These are phyloP conservation scores for Nothophaeocryptopus gaeumannii DNA, from an alignment of 2,329 filamentous ascomycete genomes.

Conservation along the genomic window DNA sequence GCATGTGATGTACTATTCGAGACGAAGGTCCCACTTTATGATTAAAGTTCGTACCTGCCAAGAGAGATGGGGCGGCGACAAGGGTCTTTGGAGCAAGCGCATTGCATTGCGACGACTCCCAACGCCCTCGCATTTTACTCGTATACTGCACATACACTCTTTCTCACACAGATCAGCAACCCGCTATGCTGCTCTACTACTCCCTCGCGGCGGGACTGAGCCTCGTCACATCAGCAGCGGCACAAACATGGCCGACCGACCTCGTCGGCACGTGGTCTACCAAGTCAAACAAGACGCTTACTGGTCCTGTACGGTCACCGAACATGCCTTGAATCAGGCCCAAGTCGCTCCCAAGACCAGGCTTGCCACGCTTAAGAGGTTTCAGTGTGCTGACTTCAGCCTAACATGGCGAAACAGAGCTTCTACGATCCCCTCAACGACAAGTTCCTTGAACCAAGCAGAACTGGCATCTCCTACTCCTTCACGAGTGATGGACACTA, in stretches of 20 bases:
- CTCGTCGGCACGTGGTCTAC: constrained; percentile 71
- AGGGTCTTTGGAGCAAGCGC: too few relatives aligned
- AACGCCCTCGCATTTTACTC: too few relatives aligned
- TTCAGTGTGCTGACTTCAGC: neutral
- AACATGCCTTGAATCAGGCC: too few relatives aligned
- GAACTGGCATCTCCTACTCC: constrained; percentile 70
- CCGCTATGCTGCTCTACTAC: constrained; percentile 31
- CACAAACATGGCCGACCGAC: constrained; percentile 32
- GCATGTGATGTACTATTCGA: too few relatives aligned
- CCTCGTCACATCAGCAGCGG: constrained; percentile 21
- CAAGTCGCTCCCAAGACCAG: too few relatives aligned
- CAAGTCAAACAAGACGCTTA: constrained; percentile 67
- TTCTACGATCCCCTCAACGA: constrained; percentile 69
- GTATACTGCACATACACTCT: neutral
- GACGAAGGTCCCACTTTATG: too few relatives aligned
- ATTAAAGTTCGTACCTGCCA: too few relatives aligned
- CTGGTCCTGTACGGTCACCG: constrained; percentile 58
- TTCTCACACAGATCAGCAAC: neutral
- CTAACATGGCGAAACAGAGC: constrained; percentile 43
- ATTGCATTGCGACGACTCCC: too few relatives aligned
- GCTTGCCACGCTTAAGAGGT: neutral
- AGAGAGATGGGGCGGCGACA: too few relatives aligned
- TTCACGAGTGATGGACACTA: constrained; percentile 66
- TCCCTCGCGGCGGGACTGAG: constrained; percentile 25
- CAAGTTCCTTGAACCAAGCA: constrained; percentile 61